A percentile compares a stretch with the other conserved stretches of the same genome.
Evolutionary conservation across 2,329 filamentous ascomycete genomes (phyloP).

Genomic region (Plectosphaerella plurivora): DNA sequence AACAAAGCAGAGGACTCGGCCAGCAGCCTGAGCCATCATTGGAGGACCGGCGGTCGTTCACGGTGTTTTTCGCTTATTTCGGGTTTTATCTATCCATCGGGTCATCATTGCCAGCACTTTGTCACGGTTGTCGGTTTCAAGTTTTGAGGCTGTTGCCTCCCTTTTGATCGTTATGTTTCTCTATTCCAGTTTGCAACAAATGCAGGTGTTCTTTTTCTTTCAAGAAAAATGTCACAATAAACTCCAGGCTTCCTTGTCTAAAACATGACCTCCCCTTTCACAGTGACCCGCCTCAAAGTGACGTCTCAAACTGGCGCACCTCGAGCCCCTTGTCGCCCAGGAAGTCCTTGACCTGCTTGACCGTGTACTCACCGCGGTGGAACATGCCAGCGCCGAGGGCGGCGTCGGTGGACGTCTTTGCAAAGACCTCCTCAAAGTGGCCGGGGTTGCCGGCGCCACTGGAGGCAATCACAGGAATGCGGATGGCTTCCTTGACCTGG

Average conservation of each 20-base stretch:
- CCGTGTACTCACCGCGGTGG: slow-evolving; percentile 91
- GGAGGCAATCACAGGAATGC: slow-evolving; percentile 91
- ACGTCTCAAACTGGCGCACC: slow-evolving; percentile 71
- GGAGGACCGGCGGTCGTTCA: neutral
- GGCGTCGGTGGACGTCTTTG: slow-evolving; percentile 80
- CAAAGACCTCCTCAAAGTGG: slow-evolving; percentile 91
- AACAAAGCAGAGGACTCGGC: neutral
- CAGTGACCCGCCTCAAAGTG: slow-evolving; percentile 11
- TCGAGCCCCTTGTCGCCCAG: slow-evolving; percentile 66
- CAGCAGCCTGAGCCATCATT: too few relatives aligned
- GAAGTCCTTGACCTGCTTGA: slow-evolving; percentile 87
- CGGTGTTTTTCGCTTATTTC: neutral
- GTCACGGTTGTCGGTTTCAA: too few relatives aligned
- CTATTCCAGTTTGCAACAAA: neutral
- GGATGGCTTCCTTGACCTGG: slow-evolving; percentile 81
- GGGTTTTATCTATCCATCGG: too few relatives aligned
- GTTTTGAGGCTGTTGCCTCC: too few relatives aligned
- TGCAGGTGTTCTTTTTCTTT: neutral
- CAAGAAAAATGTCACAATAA: neutral
- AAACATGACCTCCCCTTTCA: neutral
- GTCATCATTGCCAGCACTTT: neutral
- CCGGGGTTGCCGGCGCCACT: slow-evolving; percentile 83
- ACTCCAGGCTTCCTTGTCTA: neutral
- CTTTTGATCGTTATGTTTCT: neutral
- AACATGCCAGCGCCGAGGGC: slow-evolving; percentile 97